phyloP scores from a whole-genome alignment of 2,329 filamentous ascomycete species.

The Blastomyces silverae region DNA sequence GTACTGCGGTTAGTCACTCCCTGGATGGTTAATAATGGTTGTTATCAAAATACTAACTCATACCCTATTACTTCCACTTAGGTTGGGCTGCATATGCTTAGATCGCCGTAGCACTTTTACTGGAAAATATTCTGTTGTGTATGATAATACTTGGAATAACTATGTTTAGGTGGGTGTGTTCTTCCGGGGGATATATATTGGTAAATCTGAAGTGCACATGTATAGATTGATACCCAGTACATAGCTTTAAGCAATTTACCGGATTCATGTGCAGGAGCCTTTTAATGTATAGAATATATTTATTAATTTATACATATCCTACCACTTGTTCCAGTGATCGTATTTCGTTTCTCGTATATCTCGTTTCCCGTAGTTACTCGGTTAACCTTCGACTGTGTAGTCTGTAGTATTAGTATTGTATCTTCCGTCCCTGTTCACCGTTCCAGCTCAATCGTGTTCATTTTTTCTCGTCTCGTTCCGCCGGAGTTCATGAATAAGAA shows the following conservation, averaged over 20 bases:
- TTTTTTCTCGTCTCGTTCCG: too few species aligned
- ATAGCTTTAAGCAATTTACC: not conserved
- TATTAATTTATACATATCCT: not conserved
- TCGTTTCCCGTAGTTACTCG: constrained; percentile 4
- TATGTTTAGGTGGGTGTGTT: not conserved
- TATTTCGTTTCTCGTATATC: constrained; percentile 8
- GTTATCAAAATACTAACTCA: constrained; percentile 1
- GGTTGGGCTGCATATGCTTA: constrained; percentile 49
- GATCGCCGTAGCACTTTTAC: constrained; percentile 1
- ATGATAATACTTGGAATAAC: not conserved
- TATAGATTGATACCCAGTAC: constrained; percentile 7
- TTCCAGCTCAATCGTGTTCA: too few species aligned
- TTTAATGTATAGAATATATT: not conserved
- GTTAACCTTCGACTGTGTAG: not conserved
- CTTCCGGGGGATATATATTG: not conserved
- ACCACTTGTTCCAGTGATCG: not conserved
- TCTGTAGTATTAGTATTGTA: too few species aligned
- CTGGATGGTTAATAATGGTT: constrained; percentile 17
- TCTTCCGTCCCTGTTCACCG: too few species aligned
- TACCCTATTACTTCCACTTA: constrained; percentile 22
- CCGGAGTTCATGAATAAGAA: not conserved
- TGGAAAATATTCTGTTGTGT: not conserved
- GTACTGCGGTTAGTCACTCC: constrained; percentile 59
- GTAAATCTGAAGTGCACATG: not conserved
- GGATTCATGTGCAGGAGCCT: not conserved